Base-by-base conservation (phyloP, 306 rosid genomes). In the Sicyos baderoa region DNA sequence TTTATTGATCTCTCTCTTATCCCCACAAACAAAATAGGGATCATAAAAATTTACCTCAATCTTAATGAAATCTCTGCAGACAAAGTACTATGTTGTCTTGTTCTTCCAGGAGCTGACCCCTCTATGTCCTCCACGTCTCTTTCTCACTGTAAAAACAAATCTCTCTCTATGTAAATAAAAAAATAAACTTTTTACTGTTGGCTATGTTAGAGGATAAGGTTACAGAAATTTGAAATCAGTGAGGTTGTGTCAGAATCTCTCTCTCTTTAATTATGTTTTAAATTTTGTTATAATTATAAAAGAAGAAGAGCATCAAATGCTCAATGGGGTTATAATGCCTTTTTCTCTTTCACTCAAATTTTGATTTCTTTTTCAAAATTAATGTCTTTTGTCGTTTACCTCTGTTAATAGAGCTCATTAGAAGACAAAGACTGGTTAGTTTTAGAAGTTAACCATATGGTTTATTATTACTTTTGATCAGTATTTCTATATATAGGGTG, bases 191-290 rank as follows among this genome's bases (percentile, higher is more conserved):
- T 29, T 49, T 61, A 45, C 67, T 35, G 23, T 17, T 61, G 48
- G 1, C 11, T 16, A n/a, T 61, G 67, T 61, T 61, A 35, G 67
- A n/a, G 67, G 67, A 61, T 35, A 61, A 16, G 67, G 67, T 84
- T 84, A 63, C 75, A 76, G 80, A 70, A 77, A 54, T 54, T 27
- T 0, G 5, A 54, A 54, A 84, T 84, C 83, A 45, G 73, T 49
- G 71, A 76, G 54, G 75, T 80, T 77, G 76, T 47, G 55, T 69
- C 61, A 29, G 73, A 69, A 44, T 50, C 66, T 83, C 81, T 84
- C 81, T 84, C 45, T 70, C 79, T 29, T 66, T 74, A 35, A 48
- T 53, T 35, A 69, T 52, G 54, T 1, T 57, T 40, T 25, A 5
- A 67, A 58, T 45, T 19, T 71, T 27, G 4, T 40, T 40, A 40